These are phyloP conservation scores for Ustulina deusta DNA, from an alignment of 2,329 filamentous ascomycete species.

Conservation along the genomic window DNA sequence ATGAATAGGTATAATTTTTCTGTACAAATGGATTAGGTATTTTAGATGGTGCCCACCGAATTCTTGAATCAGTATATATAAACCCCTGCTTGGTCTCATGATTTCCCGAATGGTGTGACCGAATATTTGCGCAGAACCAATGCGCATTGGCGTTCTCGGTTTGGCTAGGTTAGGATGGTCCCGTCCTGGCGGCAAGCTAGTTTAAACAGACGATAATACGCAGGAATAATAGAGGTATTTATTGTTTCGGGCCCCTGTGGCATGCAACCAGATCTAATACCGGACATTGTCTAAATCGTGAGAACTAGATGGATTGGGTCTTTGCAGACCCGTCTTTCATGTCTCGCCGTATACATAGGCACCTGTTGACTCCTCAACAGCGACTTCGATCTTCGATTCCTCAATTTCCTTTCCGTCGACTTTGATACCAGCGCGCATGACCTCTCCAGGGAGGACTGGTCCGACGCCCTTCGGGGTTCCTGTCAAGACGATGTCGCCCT, in stretches of 20 bases:
- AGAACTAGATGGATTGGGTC: conserved; percentile 1
- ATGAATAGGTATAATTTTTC: conserved; percentile 4
- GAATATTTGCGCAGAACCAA: background rate
- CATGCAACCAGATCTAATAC: background rate
- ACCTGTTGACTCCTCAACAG: conserved; percentile 81
- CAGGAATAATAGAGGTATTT: conserved; percentile 10
- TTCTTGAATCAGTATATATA: background rate
- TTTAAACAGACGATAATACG: background rate
- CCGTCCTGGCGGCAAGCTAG: background rate
- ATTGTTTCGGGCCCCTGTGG: conserved; percentile 2
- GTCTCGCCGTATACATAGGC: conserved; percentile 83
- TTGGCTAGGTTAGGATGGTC: background rate
- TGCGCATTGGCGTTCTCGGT: background rate
- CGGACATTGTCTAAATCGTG: background rate
- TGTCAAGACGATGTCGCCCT: conserved; percentile 94
- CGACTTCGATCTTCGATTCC: conserved; percentile 86
- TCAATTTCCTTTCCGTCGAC: conserved; percentile 85
- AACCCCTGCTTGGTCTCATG: background rate
- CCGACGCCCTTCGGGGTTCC: conserved; percentile 98
- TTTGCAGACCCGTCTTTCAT: conserved; percentile 52
- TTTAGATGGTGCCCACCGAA: background rate
- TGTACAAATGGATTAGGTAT: conserved; percentile 3
- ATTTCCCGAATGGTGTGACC: background rate
- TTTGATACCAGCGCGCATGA: conserved; percentile 85
- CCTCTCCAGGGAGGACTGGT: conserved; percentile 83